A percentile compares a stretch with the other conserved stretches of the same genome.
phyloP scores from a whole-genome alignment of 805 yeast genomes.

The Candida khao-thaluensis region DNA sequence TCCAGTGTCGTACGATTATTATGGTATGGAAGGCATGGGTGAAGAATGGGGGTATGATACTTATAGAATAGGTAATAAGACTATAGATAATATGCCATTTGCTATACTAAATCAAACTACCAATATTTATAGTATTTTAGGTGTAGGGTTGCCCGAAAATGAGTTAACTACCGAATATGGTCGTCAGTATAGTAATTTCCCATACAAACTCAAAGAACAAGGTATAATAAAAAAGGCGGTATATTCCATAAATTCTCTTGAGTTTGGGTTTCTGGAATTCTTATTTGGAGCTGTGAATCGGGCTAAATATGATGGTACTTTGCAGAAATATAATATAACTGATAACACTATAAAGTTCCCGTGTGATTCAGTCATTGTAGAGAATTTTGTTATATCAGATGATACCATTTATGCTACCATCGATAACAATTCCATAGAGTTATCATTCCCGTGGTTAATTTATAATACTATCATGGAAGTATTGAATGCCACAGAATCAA shows the following conservation, averaged over 20 bases:
- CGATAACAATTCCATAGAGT: constrained; percentile 7
- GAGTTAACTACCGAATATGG: constrained; percentile 51
- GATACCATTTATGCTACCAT: neutral
- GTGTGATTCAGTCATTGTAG: constrained; percentile 4
- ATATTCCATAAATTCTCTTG: constrained; percentile 27
- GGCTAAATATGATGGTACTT: constrained; percentile 24
- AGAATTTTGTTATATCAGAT: neutral
- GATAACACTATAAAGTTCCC: constrained; percentile 7
- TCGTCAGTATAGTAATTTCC: constrained; percentile 39
- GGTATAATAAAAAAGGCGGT: constrained; percentile 34
- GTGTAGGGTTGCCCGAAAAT: constrained; percentile 66
- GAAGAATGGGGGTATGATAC: constrained; percentile 66
- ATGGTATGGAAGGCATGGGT: constrained; percentile 5
- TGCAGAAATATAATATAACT: constrained; percentile 22
- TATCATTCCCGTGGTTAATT: constrained; percentile 3
- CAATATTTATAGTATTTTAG: constrained; percentile 68
- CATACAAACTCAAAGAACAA: constrained; percentile 29
- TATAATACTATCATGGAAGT: neutral
- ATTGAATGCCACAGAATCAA: constrained; percentile 4
- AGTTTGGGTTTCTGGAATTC: constrained; percentile 28
- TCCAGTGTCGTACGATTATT: constrained; percentile 1
- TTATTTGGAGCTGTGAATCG: constrained; percentile 36
- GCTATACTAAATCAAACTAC: constrained; percentile 71
- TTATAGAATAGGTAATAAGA: constrained; percentile 49
- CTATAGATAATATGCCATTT: constrained; percentile 54